Percentiles rank a stretch among this genome's conserved stretches.
These are phyloP conservation scores for Tetrahymena elliotti DNA, from an alignment of 73 alveolate genomes.

Conservation along the genomic window DNA sequence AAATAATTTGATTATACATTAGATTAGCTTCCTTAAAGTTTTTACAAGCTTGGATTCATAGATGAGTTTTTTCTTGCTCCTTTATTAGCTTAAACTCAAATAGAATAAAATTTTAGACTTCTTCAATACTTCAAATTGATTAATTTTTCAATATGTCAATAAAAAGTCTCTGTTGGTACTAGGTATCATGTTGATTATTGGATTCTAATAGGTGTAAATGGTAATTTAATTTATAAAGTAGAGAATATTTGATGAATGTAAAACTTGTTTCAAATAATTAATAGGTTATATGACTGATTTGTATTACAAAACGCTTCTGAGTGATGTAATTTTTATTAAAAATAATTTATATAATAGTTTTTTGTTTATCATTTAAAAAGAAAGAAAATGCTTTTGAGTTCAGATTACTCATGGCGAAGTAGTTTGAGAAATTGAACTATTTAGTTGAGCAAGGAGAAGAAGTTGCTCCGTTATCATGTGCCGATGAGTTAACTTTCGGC, in stretches of 20 bases:
- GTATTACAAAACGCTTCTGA: background rate
- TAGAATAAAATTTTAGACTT: background rate
- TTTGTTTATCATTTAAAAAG: background rate
- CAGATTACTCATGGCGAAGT: background rate
- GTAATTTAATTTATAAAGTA: background rate
- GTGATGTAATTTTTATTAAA: background rate
- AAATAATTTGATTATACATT: background rate
- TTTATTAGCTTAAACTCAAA: background rate
- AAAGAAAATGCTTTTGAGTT: background rate
- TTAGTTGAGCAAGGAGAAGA: background rate
- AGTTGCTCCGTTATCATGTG: background rate
- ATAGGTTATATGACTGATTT: background rate
- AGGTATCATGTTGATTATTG: background rate
- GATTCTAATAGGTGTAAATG: background rate
- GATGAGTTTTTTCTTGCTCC: background rate
- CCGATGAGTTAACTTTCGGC: background rate
- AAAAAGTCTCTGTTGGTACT: background rate
- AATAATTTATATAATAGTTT: background rate
- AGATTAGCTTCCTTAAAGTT: background rate
- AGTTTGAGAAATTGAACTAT: background rate
- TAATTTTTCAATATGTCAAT: background rate
- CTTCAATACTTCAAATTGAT: background rate
- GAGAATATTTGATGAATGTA: background rate
- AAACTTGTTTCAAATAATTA: background rate
- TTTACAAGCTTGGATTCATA: background rate